Conservation (phyloP, 371 early-diverging fungal genomes). For the Neoconidiobolus thromboides region DNA sequence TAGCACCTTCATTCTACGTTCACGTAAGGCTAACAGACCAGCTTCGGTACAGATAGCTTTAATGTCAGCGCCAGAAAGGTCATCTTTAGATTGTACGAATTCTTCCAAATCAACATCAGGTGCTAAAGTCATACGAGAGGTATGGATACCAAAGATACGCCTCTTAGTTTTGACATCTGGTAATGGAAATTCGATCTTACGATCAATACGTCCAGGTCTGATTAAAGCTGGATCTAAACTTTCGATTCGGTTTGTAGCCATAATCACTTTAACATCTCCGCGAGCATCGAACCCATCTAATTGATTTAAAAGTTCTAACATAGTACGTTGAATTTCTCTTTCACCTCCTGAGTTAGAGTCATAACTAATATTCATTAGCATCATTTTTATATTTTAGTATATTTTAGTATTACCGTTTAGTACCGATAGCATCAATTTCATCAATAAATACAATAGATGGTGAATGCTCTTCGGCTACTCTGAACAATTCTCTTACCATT, state of each 20-base stretch:
- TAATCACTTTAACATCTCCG: slow-evolving; percentile 98
- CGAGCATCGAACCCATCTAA: slow-evolving; percentile 99
- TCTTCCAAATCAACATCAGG: slow-evolving; percentile 97
- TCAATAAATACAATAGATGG: slow-evolving; percentile 99
- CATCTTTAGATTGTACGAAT: slow-evolving; percentile 98
- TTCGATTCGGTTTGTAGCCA: slow-evolving; percentile 99
- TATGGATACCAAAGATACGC: slow-evolving; percentile 98
- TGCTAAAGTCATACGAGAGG: slow-evolving; percentile 93
- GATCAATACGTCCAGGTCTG: slow-evolving; percentile 98
- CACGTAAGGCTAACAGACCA: slow-evolving; percentile 96
- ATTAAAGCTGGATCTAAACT: slow-evolving; percentile 98
- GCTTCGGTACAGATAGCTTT: slow-evolving; percentile 99
- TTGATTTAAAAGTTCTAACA: slow-evolving; percentile 99
- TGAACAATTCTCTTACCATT: slow-evolving; percentile 97
- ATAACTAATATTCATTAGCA: slow-evolving; percentile 31
- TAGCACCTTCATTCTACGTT: slow-evolving; percentile 97
- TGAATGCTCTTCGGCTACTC: slow-evolving; percentile 97
- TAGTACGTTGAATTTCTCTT: slow-evolving; percentile 99
- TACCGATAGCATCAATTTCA: slow-evolving; percentile 99
- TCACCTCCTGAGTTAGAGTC: slow-evolving; percentile 96
- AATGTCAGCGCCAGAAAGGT: slow-evolving; percentile 98
- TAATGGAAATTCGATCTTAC: slow-evolving; percentile 99
- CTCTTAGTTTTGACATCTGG: slow-evolving; percentile 98
- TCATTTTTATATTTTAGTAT: neutral
- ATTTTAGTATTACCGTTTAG: slow-evolving; percentile 44